Percentiles rank a stretch among this genome's conserved stretches.
phyloP scores from a whole-genome alignment of 163 green algal genomes.

The Prototheca wickerhamii region DNA sequence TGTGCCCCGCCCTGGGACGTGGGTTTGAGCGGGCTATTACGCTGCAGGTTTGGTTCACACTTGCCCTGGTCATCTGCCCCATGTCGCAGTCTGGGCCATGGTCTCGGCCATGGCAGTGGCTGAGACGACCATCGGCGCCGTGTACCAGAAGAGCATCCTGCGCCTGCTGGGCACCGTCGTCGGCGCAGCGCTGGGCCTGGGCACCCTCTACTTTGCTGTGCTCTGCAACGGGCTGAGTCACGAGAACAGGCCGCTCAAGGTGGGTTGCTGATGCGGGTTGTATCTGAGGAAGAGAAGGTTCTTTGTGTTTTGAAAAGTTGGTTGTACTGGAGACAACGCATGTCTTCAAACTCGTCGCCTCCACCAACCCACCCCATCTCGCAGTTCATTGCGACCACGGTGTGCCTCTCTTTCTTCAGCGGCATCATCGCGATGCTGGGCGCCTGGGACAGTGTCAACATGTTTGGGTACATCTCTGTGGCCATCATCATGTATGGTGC shows the following conservation, averaged over 20 bases:
- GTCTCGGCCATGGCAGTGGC: not conserved
- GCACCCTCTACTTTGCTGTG: not conserved
- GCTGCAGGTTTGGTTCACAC: too few relatives aligned
- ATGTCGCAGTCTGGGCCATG: not conserved
- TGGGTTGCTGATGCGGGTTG: too few relatives aligned
- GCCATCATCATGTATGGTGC: not conserved
- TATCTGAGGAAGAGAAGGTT: too few relatives aligned
- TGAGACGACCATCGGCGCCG: not conserved
- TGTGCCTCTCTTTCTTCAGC: not conserved
- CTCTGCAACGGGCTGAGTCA: conserved; percentile 1
- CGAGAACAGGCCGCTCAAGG: not conserved
- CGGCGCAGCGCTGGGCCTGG: not conserved
- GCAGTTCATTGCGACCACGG: not conserved
- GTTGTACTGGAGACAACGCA: not conserved
- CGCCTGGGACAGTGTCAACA: not conserved
- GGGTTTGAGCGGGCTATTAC: too few relatives aligned
- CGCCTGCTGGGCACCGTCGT: not conserved
- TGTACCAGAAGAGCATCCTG: not conserved
- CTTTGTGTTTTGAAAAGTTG: too few relatives aligned
- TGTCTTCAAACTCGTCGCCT: too few relatives aligned
- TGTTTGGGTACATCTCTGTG: not conserved
- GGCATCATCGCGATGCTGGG: not conserved
- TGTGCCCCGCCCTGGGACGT: too few relatives aligned
- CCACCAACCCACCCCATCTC: not conserved
- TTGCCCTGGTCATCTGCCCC: too few relatives aligned